A percentile compares a stretch with the other conserved stretches of the same genome.
Evolutionary conservation across 164 flowering plant species (phyloP).

Genomic region (Akebia trifoliata): DNA sequence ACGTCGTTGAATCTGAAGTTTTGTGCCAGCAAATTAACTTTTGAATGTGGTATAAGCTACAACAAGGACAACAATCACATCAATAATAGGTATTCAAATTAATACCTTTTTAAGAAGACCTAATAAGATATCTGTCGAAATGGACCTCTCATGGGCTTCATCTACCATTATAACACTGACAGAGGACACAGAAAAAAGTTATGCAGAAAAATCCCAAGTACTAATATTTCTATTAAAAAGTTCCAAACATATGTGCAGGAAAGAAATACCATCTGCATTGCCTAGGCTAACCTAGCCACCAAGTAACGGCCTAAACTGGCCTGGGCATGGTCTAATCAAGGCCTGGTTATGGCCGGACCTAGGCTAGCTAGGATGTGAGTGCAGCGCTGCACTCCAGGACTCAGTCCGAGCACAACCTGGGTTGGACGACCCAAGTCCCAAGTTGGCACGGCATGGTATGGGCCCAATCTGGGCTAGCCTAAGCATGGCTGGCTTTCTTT

Average conservation of each 20-base stretch:
- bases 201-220: neutral
- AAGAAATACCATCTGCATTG: too few relatives aligned
- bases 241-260: neutral
- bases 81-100: neutral
- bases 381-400: too few relatives aligned
- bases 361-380: too few relatives aligned
- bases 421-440: too few relatives aligned
- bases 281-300: too few relatives aligned
- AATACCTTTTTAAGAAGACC: slow-evolving; percentile 93
- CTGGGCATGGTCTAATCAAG: too few relatives aligned
- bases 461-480: too few relatives aligned
- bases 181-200: neutral
- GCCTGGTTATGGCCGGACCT: too few relatives aligned
- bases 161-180: slow-evolving; percentile 96
- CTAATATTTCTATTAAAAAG: neutral
- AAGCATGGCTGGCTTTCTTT: too few relatives aligned
- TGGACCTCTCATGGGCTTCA: slow-evolving; percentile 97
- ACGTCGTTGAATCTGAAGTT: slow-evolving; percentile 75
- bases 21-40: slow-evolving; percentile 3
- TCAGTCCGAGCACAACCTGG: too few relatives aligned
- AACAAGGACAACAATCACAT: slow-evolving; percentile 1
- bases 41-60: neutral
- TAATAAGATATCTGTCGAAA: slow-evolving; percentile 82
- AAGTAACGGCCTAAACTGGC: too few relatives aligned
- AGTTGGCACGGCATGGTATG: too few relatives aligned